These are phyloP conservation scores for Globisporangium cystogenes DNA, from an alignment of 352 stramenopile genomes.

Conservation along the genomic window DNA sequence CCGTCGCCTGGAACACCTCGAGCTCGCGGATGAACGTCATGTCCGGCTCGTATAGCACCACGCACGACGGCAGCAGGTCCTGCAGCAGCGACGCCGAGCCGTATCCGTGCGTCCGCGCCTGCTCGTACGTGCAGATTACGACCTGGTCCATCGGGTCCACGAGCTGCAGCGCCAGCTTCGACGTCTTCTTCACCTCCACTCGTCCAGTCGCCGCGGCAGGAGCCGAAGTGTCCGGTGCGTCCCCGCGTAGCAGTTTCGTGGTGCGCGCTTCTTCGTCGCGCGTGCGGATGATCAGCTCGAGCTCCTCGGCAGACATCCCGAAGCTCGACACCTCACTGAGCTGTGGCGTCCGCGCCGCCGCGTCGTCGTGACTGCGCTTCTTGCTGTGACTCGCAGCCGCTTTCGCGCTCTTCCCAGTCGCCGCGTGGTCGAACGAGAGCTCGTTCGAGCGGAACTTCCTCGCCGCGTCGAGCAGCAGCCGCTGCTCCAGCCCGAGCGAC, in stretches of 20 bases:
- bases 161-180: conserved; percentile 40
- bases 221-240: background rate
- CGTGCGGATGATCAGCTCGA: conserved; percentile 35
- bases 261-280: conserved; percentile 13
- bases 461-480: conserved; percentile 51
- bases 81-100: conserved; percentile 73
- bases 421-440: conserved; percentile 24
- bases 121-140: conserved; percentile 75
- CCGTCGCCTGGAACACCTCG: conserved; percentile 89
- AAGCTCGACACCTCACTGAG: conserved; percentile 60
- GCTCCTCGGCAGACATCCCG: conserved; percentile 61
- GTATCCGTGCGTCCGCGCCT: conserved; percentile 57
- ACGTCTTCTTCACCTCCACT: conserved; percentile 6
- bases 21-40: conserved; percentile 93
- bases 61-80: conserved; percentile 87
- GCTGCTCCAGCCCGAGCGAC: conserved; percentile 52
- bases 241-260: conserved; percentile 14
- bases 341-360: background rate
- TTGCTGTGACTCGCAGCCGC: conserved; percentile 11
- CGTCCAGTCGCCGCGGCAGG: background rate
- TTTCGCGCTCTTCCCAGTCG: conserved; percentile 13
- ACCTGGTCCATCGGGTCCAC: conserved; percentile 45
- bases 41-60: conserved; percentile 95
- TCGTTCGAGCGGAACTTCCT: conserved; percentile 41
- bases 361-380: conserved; percentile 12